A percentile compares a stretch with the other conserved stretches of the same genome.
phyloP scores from a whole-genome alignment of 805 yeast genomes.

The Cyberlindnera maritima region DNA sequence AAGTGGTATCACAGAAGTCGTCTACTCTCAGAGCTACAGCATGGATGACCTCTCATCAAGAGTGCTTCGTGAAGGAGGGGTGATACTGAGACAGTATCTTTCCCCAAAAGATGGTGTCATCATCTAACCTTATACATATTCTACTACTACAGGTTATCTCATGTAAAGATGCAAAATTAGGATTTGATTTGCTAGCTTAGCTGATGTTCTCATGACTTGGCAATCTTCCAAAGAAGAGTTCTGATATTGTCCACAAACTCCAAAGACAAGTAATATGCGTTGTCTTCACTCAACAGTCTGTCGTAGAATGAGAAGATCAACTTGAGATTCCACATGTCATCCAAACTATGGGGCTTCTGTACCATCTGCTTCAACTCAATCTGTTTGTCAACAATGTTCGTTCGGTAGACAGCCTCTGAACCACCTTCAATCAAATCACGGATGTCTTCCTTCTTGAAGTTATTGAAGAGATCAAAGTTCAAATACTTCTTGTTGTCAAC shows the following conservation, averaged over 20 bases:
- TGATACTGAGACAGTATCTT: constrained; percentile 60
- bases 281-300: constrained; percentile 33
- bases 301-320: constrained; percentile 62
- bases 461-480: constrained; percentile 15
- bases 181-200: neutral
- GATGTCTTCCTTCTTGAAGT: constrained; percentile 21
- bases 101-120: constrained; percentile 26
- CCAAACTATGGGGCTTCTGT: constrained; percentile 37
- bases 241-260: constrained; percentile 55
- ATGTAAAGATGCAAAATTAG: neutral
- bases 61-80: constrained; percentile 74
- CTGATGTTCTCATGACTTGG: neutral
- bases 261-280: constrained; percentile 39
- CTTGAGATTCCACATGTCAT: constrained; percentile 63
- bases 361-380: constrained; percentile 48
- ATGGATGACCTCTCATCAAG: constrained; percentile 81
- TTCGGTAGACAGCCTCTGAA: constrained; percentile 24
- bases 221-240: constrained; percentile 36
- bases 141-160: no score
- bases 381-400: constrained; percentile 54
- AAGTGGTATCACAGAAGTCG: constrained; percentile 86
- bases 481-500: constrained; percentile 7
- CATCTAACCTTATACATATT: constrained; percentile 1
- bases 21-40: constrained; percentile 86
- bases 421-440: constrained; percentile 14